Conservation (phyloP, 2,329 filamentous ascomycete species). For the Cryphonectria parasitica region DNA sequence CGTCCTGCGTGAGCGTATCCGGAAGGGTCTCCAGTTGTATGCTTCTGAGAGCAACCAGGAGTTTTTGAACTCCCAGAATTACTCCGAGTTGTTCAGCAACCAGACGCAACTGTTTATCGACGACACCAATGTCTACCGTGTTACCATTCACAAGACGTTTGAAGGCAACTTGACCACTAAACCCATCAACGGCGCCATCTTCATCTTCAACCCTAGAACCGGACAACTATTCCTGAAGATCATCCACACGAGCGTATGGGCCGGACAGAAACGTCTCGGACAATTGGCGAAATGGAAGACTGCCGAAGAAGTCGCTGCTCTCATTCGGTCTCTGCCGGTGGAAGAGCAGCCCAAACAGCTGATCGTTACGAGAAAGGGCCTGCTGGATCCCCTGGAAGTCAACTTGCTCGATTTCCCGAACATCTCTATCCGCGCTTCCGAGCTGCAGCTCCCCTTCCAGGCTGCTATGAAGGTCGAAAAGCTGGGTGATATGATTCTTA, state of each 20-base stretch:
- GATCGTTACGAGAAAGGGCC: conserved; percentile 96
- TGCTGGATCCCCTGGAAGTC: conserved; percentile 94
- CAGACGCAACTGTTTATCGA: conserved; percentile 99
- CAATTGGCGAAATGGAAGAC: conserved; percentile 99
- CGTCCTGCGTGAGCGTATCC: conserved; percentile 94
- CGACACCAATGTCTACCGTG: conserved; percentile 98
- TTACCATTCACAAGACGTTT: conserved; percentile 99
- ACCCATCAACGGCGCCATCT: conserved; percentile 98
- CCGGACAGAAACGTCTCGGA: conserved; percentile 97
- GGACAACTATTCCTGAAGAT: conserved; percentile 98
- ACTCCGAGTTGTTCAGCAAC: conserved; percentile 98
- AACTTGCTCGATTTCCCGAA: conserved; percentile 98
- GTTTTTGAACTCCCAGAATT: conserved; percentile 99
- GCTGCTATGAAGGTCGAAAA: conserved; percentile 99
- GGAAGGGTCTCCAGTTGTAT: conserved; percentile 96
- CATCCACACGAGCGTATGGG: conserved; percentile 99
- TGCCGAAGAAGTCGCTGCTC: conserved; percentile 96
- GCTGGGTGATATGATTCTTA: conserved; percentile 96
- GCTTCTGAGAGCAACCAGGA: conserved; percentile 99
- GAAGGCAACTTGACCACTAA: conserved; percentile 99
- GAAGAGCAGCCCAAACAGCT: conserved; percentile 99
- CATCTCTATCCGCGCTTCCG: conserved; percentile 96
- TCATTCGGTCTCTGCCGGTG: conserved; percentile 92
- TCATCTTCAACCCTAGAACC: conserved; percentile 99
- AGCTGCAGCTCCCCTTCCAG: conserved; percentile 97